Conservation (phyloP, 371 early-diverging fungal genomes). For the Mucor velutinosus region DNA sequence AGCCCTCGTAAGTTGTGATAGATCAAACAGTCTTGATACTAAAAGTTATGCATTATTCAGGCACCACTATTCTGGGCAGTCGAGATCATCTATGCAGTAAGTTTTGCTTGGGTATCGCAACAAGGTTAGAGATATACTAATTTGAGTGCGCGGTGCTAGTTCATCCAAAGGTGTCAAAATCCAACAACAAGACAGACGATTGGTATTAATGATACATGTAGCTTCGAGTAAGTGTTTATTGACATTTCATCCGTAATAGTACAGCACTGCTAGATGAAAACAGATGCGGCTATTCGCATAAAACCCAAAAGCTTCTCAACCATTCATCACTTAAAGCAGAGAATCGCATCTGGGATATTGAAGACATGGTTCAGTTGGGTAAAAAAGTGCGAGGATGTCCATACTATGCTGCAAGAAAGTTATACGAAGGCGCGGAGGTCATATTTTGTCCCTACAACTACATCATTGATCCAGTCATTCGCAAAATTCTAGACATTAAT, state of each 20-base stretch:
- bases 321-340: slow-evolving; percentile 9
- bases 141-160: slow-evolving; percentile 19
- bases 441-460: slow-evolving; percentile 95
- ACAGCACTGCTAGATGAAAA: slow-evolving; percentile 33
- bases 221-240: neutral
- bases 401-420: slow-evolving; percentile 75
- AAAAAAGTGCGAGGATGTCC: slow-evolving; percentile 66
- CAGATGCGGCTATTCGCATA: slow-evolving; percentile 26
- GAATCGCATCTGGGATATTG: slow-evolving; percentile 69
- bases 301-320: slow-evolving; percentile 11
- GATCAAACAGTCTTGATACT: too few species aligned
- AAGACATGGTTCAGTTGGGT: slow-evolving; percentile 66
- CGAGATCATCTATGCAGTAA: slow-evolving; percentile 58
- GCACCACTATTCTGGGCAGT: slow-evolving; percentile 57
- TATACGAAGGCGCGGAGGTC: slow-evolving; percentile 69
- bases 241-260: slow-evolving; percentile 9
- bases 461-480: slow-evolving; percentile 75
- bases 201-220: slow-evolving; percentile 30
- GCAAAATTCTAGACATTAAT: slow-evolving; percentile 62
- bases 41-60: slow-evolving; percentile 14
- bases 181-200: slow-evolving; percentile 45
- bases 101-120: neutral
- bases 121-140: neutral
- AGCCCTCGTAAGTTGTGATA: slow-evolving; percentile 42
- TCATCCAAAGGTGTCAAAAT: slow-evolving; percentile 41